Evolutionary conservation across 805 yeast genomes (phyloP).

Genomic region (Teunomyces kruisii): DNA sequence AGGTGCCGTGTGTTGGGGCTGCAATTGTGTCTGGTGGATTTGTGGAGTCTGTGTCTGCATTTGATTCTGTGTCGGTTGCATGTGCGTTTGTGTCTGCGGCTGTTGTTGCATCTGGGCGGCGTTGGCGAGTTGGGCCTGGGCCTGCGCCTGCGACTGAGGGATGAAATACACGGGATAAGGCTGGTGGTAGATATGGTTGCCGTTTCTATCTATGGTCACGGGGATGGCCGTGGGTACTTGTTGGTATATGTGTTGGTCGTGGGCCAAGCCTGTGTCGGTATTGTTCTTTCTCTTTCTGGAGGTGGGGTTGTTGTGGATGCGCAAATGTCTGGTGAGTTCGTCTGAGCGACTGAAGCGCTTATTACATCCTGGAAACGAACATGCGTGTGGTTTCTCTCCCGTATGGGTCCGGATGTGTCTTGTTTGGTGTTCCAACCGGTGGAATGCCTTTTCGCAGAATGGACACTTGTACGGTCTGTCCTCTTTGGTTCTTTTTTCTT

Average conservation of each 20-base stretch:
- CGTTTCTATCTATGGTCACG: constrained; percentile 17
- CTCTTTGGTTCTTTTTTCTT: constrained; percentile 12
- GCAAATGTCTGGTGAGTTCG: constrained; percentile 69
- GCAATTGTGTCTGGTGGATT: neutral
- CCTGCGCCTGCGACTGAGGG: constrained; percentile 5
- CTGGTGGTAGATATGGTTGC: constrained; percentile 31
- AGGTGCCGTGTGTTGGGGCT: neutral
- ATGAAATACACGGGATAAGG: constrained; percentile 40
- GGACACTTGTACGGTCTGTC: constrained; percentile 69
- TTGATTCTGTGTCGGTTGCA: neutral
- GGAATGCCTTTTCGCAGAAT: constrained; percentile 71
- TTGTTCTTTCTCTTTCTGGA: constrained; percentile 57
- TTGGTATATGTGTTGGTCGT: neutral
- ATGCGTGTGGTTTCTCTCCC: constrained; percentile 79
- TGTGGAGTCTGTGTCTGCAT: constrained; percentile 1
- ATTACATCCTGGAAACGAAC: constrained; percentile 68
- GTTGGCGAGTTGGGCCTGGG: too few relatives aligned
- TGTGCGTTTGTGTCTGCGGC: constrained; percentile 3
- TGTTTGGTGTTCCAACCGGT: constrained; percentile 74
- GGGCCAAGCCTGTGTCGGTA: constrained; percentile 1
- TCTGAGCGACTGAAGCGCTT: constrained; percentile 70
- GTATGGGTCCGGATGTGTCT: constrained; percentile 80
- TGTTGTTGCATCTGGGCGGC: constrained; percentile 4
- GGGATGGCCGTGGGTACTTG: constrained; percentile 7
- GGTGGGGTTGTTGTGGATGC: constrained; percentile 72